Conservation (phyloP, 805 yeast genomes). For the Barnettozyma pratensis region DNA sequence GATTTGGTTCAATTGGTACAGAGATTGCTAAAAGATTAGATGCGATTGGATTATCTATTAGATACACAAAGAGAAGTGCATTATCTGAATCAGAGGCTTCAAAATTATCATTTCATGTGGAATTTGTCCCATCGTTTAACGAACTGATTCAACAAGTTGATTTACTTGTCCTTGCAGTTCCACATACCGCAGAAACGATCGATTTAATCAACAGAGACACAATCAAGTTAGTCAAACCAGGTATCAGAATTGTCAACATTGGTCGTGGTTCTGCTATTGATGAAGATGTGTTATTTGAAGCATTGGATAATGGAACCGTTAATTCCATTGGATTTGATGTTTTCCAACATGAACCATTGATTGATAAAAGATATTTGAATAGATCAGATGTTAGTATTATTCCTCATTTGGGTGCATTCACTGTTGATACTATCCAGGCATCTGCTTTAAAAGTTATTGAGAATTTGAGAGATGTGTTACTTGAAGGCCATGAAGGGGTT, state of each 20-base stretch:
- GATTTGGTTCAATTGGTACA: constrained; percentile 72
- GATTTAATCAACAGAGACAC: constrained; percentile 46
- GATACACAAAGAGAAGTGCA: constrained; percentile 51
- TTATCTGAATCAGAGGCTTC: constrained; percentile 31
- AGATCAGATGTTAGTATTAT: constrained; percentile 62
- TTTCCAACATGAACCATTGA: constrained; percentile 54
- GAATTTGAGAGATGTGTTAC: constrained; percentile 37
- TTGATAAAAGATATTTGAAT: constrained; percentile 43
- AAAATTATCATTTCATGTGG: constrained; percentile 39
- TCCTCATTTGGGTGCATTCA: constrained; percentile 72
- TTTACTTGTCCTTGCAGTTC: constrained; percentile 58
- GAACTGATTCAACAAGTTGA: constrained; percentile 40
- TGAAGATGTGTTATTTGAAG: constrained; percentile 55
- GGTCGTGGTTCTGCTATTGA: constrained; percentile 70
- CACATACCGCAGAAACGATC: constrained; percentile 52
- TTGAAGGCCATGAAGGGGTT: constrained; percentile 13
- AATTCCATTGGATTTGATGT: constrained; percentile 73
- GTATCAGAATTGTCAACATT: constrained; percentile 61
- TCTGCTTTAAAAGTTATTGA: constrained; percentile 50
- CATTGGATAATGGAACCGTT: constrained; percentile 53
- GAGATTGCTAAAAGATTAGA: constrained; percentile 50
- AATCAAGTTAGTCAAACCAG: constrained; percentile 42
- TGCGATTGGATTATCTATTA: constrained; percentile 57
- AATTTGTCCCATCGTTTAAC: constrained; percentile 41
- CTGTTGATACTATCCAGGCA: constrained; percentile 46